Conservation (phyloP, 1,284 basidiomycete species). For the Papiliotrema fonsecae region DNA sequence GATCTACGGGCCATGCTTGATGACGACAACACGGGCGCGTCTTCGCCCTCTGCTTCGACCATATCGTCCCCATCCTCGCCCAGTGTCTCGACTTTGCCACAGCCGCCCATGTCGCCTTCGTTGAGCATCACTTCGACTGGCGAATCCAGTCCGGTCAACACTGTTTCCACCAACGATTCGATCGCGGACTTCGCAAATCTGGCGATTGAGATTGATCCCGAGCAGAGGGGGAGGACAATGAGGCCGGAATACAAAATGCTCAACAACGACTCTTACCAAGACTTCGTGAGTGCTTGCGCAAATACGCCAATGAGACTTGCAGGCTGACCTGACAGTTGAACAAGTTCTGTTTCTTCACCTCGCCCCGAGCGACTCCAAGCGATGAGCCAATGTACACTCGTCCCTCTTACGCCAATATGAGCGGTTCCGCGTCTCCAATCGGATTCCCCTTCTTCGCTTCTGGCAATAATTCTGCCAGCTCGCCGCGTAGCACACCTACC, state of each 20-base stretch:
- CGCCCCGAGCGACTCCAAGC: slow-evolving; percentile 26
- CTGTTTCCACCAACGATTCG: slow-evolving; percentile 20
- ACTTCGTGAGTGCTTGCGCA: slow-evolving; percentile 35
- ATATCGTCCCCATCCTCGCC: slow-evolving; percentile 44
- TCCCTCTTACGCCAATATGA: slow-evolving; percentile 18
- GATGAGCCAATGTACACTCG: slow-evolving; percentile 18
- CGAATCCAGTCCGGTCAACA: slow-evolving; percentile 38
- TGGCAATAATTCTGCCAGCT: slow-evolving; percentile 12
- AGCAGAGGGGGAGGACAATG: slow-evolving; percentile 19
- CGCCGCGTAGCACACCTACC: slow-evolving; percentile 19
- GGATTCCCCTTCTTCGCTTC: slow-evolving; percentile 32
- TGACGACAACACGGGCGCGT: slow-evolving; percentile 21
- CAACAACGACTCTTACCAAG: slow-evolving; percentile 34
- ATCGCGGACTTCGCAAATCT: slow-evolving; percentile 23
- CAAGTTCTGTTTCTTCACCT: slow-evolving; percentile 49
- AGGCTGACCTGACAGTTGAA: slow-evolving; percentile 31
- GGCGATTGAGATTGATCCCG: slow-evolving; percentile 18
- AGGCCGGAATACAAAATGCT: slow-evolving; percentile 25
- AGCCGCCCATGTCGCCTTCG: slow-evolving; percentile 24
- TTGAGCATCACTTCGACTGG: slow-evolving; percentile 36
- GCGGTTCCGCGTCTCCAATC: slow-evolving; percentile 23
- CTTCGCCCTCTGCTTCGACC: slow-evolving; percentile 43
- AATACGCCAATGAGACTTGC: not conserved
- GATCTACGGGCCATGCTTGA: slow-evolving; percentile 29
- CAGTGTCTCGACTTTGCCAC: slow-evolving; percentile 3